Evolutionary conservation across 805 yeast genomes (phyloP), one percentile per base, ranked within the genome.

Genomic region (Henningerozyma blattae): DNA sequence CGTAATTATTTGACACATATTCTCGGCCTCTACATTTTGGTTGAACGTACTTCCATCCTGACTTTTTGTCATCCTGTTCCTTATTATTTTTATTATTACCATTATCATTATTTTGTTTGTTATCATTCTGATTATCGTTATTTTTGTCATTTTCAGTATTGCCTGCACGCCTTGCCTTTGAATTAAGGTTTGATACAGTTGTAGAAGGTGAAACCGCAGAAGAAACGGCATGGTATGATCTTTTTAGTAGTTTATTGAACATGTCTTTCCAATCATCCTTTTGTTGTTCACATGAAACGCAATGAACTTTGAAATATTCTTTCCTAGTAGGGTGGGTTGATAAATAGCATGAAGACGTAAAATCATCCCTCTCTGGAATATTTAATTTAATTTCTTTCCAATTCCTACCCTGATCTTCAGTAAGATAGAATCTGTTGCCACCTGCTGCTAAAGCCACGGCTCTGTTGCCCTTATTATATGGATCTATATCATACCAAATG

Each of bases 401-500:
- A 2, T 44, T 32, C 15, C 42, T 36, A n/a, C 60, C 61, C 37
- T 45, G 39, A 33, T 54, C 48, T 4, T 43, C 42, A 22, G 60
- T 52, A 15, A 46, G 29, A 28, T 46, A 50, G 18, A 47, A 14
- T 4, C 22, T 22, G 13, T 28, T 20, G 2, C 27, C 30, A 8
- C 18, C 12, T 1, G 18, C 25, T 4, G 39, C 14, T 14, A n/a
- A 7, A 14, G 29, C 42, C 31, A 48, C 37, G 1, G 56, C 54
- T 37, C 56, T 51, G 12, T 36, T 37, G 4, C 39, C 41, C 12
- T 39, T 33, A 22, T 41, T 32, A 25, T 31, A 31, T 5, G 26
- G 22, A 30, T 52, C 57, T 3, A 45, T 26, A 7, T n/a, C 17
- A 4, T 41, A 31, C 19, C 27, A 25, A 3, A 8, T 15, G 7